Evolutionary conservation across 257 asterid species (phyloP), one percentile per base, ranked within the genome.

Genomic region (Fraxinus cuspidata): DNA sequence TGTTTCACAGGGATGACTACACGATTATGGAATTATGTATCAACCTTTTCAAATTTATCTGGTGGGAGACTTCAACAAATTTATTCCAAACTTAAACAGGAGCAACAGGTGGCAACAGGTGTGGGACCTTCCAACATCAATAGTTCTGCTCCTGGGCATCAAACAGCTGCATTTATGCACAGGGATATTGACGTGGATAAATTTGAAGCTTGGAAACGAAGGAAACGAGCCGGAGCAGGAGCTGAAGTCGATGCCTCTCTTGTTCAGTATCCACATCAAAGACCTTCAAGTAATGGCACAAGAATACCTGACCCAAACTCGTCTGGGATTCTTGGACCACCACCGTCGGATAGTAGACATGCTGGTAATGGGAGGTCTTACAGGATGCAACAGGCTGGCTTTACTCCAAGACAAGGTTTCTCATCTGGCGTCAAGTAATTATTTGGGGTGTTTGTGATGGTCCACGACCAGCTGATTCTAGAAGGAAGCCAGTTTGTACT

Each of bases 121-220:
- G 86, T 84, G 74, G 98, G 97, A 69, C 87, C 97, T 15, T 92
- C 96, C 38, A 90, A 87, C 25, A 63, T 83, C 70, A 90, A 87
- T 79, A 96, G 93, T 70, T 80, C 89, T 76, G 82, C 81, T 72
- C 49, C 84, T 35, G 93, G 86, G 82, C 88, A 83, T 77, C 91
- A 85, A 74, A 49, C 81, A 10, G 80, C 89, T 31, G 81, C 89
- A 31, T 79, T 87, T 60, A 47, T 83, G 73, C 88, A 91, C 58
- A 88, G 93, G 83, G 97, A 94, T 85, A 84, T 90, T 68, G 99
- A 93, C 72, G 87, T 91, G 63, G 97, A 80, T 65, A 96, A 86
- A 82, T 93, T 92, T 72, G 99, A 96, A 88, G 98, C 98, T 44
- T 96, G 99, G 99, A 96, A 91, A 82, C 87, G 98, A 71, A 86